Evolutionary conservation across 1,284 basidiomycete genomes (phyloP).

Genomic region (Sporisorium reilianum): DNA sequence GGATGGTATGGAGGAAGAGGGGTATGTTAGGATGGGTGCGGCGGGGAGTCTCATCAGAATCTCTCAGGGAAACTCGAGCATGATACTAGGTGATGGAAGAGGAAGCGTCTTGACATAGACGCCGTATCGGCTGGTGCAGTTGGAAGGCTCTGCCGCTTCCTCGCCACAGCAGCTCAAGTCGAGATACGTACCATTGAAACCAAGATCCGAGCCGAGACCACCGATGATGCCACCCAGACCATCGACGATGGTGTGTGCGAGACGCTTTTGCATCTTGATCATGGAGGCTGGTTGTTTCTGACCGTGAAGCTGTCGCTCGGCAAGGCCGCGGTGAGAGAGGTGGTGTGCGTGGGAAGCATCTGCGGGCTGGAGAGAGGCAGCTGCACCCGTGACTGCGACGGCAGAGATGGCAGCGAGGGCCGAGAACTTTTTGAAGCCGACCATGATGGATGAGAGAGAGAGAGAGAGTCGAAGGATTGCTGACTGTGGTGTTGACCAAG

Average conservation of each 20-base stretch:
- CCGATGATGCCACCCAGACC: slow-evolving; percentile 33
- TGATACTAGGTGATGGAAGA: not conserved
- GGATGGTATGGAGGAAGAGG: slow-evolving; percentile 3
- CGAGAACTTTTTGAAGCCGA: slow-evolving; percentile 31
- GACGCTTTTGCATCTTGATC: slow-evolving; percentile 49
- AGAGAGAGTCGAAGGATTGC: not conserved
- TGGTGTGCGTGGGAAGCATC: slow-evolving; percentile 30
- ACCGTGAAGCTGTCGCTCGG: slow-evolving; percentile 21
- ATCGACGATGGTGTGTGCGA: slow-evolving; percentile 12
- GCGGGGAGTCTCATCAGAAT: not conserved
- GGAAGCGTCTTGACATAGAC: not conserved
- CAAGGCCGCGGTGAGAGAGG: slow-evolving; percentile 27
- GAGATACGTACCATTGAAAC: slow-evolving; percentile 38
- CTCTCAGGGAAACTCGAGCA: slow-evolving; percentile 1
- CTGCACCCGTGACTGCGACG: slow-evolving; percentile 29
- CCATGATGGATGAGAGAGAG: slow-evolving; percentile 19
- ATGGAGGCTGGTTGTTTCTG: slow-evolving; percentile 22
- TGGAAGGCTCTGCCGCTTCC: slow-evolving; percentile 1
- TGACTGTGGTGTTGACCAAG: not conserved
- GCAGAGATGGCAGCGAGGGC: slow-evolving; percentile 36
- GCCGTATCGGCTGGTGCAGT: not conserved
- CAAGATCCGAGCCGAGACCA: slow-evolving; percentile 27
- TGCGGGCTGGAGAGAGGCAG: slow-evolving; percentile 27
- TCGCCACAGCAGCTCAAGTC: not conserved
- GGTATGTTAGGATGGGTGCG: slow-evolving; percentile 25